Evolutionary conservation across 208 protist species (phyloP), one percentile per base, ranked within the genome.

Genomic region (Leptomonas pyrrhocoris): DNA sequence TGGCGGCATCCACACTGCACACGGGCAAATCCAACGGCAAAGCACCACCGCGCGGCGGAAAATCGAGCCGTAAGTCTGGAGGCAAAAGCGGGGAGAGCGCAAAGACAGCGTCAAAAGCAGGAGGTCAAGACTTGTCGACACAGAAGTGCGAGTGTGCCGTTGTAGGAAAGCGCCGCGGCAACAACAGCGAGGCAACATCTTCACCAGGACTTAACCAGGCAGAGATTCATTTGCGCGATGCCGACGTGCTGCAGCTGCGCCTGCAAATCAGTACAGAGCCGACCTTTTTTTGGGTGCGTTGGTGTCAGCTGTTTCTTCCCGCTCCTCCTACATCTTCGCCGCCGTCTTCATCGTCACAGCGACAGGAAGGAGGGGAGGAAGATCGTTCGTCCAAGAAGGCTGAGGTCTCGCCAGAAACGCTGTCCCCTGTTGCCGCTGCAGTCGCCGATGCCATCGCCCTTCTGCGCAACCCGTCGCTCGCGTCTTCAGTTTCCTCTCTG

Each of bases 271-370:
- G 72, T 31, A 77, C 59, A 9, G 72, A 50, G 43, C 50, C 72
- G 13, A 42, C 67, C 18, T 77, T 55, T 58, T 77, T 77, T 50
- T 77, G 72, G 72, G 19, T 48, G 5, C 36, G 72, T 18, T 77
- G 72, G 72, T 38, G 31, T 25, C 70, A 64, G 11, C 55, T 76
- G 8, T 76, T 76, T n/a, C 57, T 48, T 19, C 54, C 53, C 1
- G 30, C 7, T 48, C 18, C 42, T 27, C 45, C 58, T 38, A 3
- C 34, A 38, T 9, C 34, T 38, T 3, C 34, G 9, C 9, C 34
- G 34, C n/a, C n/a, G n/a, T n/a, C n/a, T n/a, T 30, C 36, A 19
- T 28, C 36, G 1, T 16, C 54, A 45, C 19, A 12, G 19, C 56
- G 7, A 12, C 31, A 23, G 23, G 53, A n/a, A 40, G 16, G 28